A percentile compares a stretch with the other conserved stretches of the same genome.
These are phyloP conservation scores for Friedmanniomyces simplex DNA, from an alignment of 495 filamentous ascomycete species.

Conservation along the genomic window DNA sequence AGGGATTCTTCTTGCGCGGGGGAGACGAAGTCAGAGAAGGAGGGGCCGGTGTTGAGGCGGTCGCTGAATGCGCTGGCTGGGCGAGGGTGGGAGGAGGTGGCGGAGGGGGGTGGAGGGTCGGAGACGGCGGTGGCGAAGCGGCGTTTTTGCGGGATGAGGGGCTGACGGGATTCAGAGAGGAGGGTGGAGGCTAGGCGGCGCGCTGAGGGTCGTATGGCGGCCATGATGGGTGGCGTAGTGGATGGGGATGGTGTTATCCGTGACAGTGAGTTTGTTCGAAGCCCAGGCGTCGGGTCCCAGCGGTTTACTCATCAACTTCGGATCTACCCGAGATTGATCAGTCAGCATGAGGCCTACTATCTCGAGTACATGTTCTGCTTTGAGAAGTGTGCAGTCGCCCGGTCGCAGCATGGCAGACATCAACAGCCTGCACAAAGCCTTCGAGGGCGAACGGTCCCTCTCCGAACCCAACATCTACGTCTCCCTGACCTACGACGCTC, in stretches of 20 bases:
- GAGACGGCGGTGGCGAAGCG: slow-evolving; percentile 25
- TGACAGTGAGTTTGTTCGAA: neutral
- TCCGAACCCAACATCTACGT: slow-evolving; percentile 38
- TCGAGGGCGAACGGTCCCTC: slow-evolving; percentile 17
- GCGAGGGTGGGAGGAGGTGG: slow-evolving; percentile 9
- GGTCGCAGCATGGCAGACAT: neutral
- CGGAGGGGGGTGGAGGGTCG: slow-evolving; percentile 9
- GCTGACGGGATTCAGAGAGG: slow-evolving; percentile 1
- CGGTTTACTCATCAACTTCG: neutral
- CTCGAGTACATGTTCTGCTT: neutral
- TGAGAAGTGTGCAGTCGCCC: neutral
- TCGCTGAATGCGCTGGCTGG: slow-evolving; percentile 56
- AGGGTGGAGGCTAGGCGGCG: slow-evolving; percentile 11
- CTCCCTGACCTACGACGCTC: slow-evolving; percentile 50
- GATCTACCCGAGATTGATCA: neutral
- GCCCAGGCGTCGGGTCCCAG: neutral
- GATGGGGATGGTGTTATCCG: too few relatives aligned
- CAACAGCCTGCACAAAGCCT: neutral
- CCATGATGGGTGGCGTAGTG: slow-evolving; percentile 2
- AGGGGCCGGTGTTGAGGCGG: slow-evolving; percentile 67
- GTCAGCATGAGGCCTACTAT: too few relatives aligned
- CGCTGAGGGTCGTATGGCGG: slow-evolving; percentile 9
- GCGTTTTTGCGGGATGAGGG: slow-evolving; percentile 18
- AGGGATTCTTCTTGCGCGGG: slow-evolving; percentile 37
- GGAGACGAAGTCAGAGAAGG: slow-evolving; percentile 73